Base-by-base conservation (phyloP, 139 green algal species). In the Ostreobium quekettii region DNA sequence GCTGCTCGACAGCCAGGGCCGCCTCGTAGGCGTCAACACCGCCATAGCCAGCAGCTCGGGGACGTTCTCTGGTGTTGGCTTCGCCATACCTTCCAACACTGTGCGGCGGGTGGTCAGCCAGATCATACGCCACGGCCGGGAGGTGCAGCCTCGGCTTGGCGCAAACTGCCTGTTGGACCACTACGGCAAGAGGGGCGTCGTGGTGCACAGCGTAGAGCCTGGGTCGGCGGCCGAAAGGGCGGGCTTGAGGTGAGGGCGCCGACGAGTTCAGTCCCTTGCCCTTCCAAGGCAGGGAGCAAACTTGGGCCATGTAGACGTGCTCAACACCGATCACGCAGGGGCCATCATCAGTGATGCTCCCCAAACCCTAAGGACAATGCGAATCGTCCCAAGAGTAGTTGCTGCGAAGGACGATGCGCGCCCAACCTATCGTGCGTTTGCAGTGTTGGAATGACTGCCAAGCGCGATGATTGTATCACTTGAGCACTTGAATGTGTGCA, bases 21-120 rank as follows among this genome's bases (percentile, higher is more conserved):
- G 74, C 1, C 67, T 92, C 8, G 84, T 93, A 19, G 87, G 86
- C 38, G 86, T 93, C 59, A 92, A 92, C 75, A 91, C 87, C 3
- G 84, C 87, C 4, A 66, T 58, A 22, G 33, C 53, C 11, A 60
- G 61, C 60, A 74, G 78, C 1, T 68, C 69, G 4, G 81, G 83
- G 24, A 63, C 73, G 1, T 77, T 42, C 47, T 68, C 53, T 6
- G 86, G 86, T 2, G 78, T 92, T 32, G 84, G 85, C 0, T 93
- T 91, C 71, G 87, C 85, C 2, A 86, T 93, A 29, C 85, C 83
- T 24, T 81, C 87, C 1, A 82, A 91, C 67, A 80, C 76, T 26
- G 79, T 90, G 1, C 80, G 74, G 36, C 78, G 85, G 7, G 72
- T 91, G n/a, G 85, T 95, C 4, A 77, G 83, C 1, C 88, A 95